phyloP scores from a whole-genome alignment of 768 basidiomycete species.

The Pholiota microspora region DNA sequence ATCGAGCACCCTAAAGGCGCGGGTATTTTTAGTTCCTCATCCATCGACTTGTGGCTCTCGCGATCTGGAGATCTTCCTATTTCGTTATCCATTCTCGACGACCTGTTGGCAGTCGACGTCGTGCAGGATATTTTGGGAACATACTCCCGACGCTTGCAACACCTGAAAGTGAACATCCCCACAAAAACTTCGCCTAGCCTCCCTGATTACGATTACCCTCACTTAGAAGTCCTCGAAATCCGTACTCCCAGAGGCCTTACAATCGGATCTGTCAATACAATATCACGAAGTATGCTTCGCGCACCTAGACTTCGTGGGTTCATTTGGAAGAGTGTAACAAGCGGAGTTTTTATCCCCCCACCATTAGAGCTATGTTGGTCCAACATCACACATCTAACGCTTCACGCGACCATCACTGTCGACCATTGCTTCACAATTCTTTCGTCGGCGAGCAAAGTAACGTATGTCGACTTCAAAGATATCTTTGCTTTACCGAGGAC shows the following conservation, averaged over 20 bases:
- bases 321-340: slow-evolving; percentile 14
- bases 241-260: slow-evolving; percentile 10
- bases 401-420: slow-evolving; percentile 13
- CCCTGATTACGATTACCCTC: slow-evolving; percentile 3
- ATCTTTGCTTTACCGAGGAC: slow-evolving; percentile 5
- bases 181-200: slow-evolving; percentile 2
- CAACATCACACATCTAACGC: slow-evolving; percentile 13
- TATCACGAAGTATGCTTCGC: slow-evolving; percentile 9
- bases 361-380: slow-evolving; percentile 14
- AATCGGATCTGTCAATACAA: slow-evolving; percentile 1
- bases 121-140: slow-evolving; percentile 1
- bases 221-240: slow-evolving; percentile 18
- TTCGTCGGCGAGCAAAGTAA: slow-evolving; percentile 6
- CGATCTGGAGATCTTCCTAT: slow-evolving; percentile 19
- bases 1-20: not conserved
- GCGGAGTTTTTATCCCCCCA: slow-evolving; percentile 6
- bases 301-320: slow-evolving; percentile 16
- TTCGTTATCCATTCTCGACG: slow-evolving; percentile 17
- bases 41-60: slow-evolving; percentile 15
- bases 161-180: slow-evolving; percentile 15
- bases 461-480: slow-evolving; percentile 14
- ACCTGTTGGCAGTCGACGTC: slow-evolving; percentile 1
- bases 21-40: not conserved
- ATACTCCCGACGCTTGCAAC: slow-evolving; percentile 12
- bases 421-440: slow-evolving; percentile 17